These are phyloP conservation scores for Phanerochaete carnosa DNA, from an alignment of 768 basidiomycete species.

Conservation along the genomic window DNA sequence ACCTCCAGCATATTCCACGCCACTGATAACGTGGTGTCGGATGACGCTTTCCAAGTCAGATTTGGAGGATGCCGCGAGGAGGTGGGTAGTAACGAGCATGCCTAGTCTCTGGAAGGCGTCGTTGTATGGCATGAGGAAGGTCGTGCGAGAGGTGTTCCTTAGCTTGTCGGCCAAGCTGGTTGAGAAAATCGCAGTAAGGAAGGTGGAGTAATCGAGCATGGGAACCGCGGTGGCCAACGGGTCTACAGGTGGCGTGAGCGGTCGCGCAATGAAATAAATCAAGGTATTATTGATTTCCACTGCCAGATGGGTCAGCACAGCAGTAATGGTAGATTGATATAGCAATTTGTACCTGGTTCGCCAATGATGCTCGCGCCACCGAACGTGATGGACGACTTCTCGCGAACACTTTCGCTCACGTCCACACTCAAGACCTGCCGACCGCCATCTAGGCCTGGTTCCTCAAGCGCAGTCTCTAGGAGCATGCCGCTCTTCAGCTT, in stretches of 20 bases:
- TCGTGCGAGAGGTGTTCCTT: constrained; percentile 61
- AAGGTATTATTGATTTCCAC: constrained; percentile 74
- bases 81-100: constrained; percentile 77
- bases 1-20: constrained; percentile 67
- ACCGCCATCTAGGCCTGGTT: constrained; percentile 65
- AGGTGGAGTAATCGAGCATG: constrained; percentile 81
- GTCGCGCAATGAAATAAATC: constrained; percentile 86
- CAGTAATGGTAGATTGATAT: background rate
- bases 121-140: constrained; percentile 87
- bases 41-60: constrained; percentile 80
- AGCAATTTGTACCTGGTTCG: constrained; percentile 56
- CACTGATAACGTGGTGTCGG: constrained; percentile 79
- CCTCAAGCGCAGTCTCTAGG: constrained; percentile 74
- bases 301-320: constrained; percentile 27
- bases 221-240: constrained; percentile 79
- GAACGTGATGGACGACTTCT: constrained; percentile 63
- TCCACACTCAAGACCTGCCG: constrained; percentile 69
- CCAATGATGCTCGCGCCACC: constrained; percentile 80
- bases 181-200: constrained; percentile 87
- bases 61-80: constrained; percentile 76
- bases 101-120: constrained; percentile 87
- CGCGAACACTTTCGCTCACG: constrained; percentile 52
- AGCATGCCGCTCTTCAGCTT: constrained; percentile 74
- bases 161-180: constrained; percentile 74
- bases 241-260: constrained; percentile 80